Percentiles rank a stretch among this genome's conserved stretches.
These are phyloP conservation scores for Lichtheimia ornata DNA, from an alignment of 371 early-diverging fungal species.

Conservation along the genomic window DNA sequence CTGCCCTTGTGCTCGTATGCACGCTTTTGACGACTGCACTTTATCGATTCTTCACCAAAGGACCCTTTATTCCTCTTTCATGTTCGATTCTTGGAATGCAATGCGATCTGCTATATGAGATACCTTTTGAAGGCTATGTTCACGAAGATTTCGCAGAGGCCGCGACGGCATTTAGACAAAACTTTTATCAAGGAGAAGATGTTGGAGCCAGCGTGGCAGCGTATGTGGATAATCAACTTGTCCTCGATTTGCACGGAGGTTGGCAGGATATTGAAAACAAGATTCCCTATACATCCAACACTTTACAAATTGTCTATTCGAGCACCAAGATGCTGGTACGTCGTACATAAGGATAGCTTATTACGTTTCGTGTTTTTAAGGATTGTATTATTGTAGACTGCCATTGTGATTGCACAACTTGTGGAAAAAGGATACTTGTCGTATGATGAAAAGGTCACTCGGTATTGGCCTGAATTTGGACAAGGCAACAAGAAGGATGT, in stretches of 20 bases:
- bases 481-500: constrained; percentile 74
- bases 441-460: constrained; percentile 54
- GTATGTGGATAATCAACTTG: constrained; percentile 57
- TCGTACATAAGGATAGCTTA: too few relatives aligned
- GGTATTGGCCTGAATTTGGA: constrained; percentile 81
- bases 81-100: constrained; percentile 2
- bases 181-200: constrained; percentile 38
- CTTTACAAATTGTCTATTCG: constrained; percentile 70
- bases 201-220: constrained; percentile 56
- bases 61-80: constrained; percentile 5
- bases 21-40: too few relatives aligned
- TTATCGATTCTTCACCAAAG: not conserved
- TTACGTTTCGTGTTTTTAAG: not conserved
- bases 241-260: constrained; percentile 71
- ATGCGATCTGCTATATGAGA: not conserved
- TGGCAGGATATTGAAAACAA: constrained; percentile 48
- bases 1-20: too few relatives aligned
- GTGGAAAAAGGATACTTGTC: constrained; percentile 59
- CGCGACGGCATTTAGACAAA: constrained; percentile 26
- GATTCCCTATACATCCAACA: constrained; percentile 49
- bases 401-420: constrained; percentile 61
- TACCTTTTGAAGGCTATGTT: constrained; percentile 24
- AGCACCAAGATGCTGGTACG: constrained; percentile 61
- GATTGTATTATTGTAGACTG: constrained; percentile 18
- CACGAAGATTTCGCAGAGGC: constrained; percentile 34